phyloP scores from a whole-genome alignment of 2,329 filamentous ascomycete species.

The Cyphellophora europaea region DNA sequence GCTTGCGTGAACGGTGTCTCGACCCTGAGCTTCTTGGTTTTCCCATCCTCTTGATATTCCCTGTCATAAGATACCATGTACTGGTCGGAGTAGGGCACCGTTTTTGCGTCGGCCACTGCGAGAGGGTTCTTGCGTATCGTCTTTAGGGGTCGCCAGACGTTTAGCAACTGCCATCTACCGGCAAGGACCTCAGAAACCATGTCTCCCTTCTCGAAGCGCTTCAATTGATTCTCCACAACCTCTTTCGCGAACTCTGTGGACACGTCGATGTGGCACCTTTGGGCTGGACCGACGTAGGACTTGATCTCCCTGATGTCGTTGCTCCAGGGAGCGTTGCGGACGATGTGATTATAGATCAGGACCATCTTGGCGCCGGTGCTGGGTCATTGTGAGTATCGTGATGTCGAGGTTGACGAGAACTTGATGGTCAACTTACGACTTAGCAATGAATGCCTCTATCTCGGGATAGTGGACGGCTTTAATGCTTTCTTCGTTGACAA shows the following conservation, averaged over 20 bases:
- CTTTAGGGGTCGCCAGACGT: constrained; percentile 40
- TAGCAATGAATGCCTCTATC: constrained; percentile 34
- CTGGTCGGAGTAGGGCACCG: not conserved
- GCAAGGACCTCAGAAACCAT: constrained; percentile 27
- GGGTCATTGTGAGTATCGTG: too few relatives aligned
- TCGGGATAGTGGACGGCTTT: constrained; percentile 33
- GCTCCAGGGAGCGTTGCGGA: constrained; percentile 25
- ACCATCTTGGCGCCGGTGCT: constrained; percentile 33
- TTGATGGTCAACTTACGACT: constrained; percentile 10
- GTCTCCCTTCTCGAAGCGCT: constrained; percentile 26
- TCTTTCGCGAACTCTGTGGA: constrained; percentile 31
- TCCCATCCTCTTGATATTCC: not conserved
- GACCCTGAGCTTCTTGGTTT: not conserved
- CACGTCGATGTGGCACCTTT: constrained; percentile 37
- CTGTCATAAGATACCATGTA: not conserved
- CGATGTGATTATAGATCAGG: constrained; percentile 40
- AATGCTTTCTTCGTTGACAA: constrained; percentile 31
- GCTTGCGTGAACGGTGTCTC: constrained; percentile 5
- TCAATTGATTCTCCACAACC: constrained; percentile 31
- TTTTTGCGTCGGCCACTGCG: constrained; percentile 17
- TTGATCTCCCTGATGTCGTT: constrained; percentile 18
- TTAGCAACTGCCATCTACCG: constrained; percentile 37
- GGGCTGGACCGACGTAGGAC: constrained; percentile 25
- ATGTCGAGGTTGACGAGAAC: too few relatives aligned
- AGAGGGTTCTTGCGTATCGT: constrained; percentile 44